Evolutionary conservation across 202 grass and related monocot genomes (phyloP).

Genomic region (Setaria italica): DNA sequence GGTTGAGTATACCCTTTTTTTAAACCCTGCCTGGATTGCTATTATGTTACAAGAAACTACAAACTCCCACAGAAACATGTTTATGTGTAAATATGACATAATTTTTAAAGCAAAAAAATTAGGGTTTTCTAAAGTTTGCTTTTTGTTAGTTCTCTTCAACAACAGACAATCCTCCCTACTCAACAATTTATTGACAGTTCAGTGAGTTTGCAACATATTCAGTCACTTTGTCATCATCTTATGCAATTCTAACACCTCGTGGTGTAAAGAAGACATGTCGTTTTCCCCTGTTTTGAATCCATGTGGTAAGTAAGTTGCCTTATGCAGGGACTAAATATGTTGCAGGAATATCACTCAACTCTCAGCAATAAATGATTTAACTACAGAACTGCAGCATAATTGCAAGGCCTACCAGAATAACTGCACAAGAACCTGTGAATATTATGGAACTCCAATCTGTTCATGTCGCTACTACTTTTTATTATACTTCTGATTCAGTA

Average conservation of each 20-base stretch:
- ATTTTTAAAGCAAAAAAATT: background rate
- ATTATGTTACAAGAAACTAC: conserved; percentile 10
- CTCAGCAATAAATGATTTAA: conserved; percentile 23
- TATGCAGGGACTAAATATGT: background rate
- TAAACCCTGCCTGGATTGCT: background rate
- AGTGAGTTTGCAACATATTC: background rate
- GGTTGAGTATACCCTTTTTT: background rate
- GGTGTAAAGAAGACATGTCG: background rate
- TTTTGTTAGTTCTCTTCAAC: background rate
- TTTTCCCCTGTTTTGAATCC: background rate
- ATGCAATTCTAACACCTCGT: background rate
- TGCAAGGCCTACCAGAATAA: conserved; percentile 18
- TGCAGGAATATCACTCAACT: conserved; percentile 26
- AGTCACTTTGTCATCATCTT: background rate
- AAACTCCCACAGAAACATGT: conserved; percentile 20
- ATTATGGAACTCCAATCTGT: background rate
- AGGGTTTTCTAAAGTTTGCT: background rate
- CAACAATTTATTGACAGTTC: background rate
- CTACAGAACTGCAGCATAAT: background rate
- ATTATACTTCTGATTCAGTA: conserved; percentile 26
- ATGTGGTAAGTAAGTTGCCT: background rate
- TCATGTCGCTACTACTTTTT: background rate
- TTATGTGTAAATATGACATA: conserved; percentile 16
- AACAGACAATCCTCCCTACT: background rate
- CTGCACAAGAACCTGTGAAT: background rate